These are phyloP conservation scores for Auriscalpium microsporum DNA, from an alignment of 768 basidiomycete genomes.

Conservation along the genomic window DNA sequence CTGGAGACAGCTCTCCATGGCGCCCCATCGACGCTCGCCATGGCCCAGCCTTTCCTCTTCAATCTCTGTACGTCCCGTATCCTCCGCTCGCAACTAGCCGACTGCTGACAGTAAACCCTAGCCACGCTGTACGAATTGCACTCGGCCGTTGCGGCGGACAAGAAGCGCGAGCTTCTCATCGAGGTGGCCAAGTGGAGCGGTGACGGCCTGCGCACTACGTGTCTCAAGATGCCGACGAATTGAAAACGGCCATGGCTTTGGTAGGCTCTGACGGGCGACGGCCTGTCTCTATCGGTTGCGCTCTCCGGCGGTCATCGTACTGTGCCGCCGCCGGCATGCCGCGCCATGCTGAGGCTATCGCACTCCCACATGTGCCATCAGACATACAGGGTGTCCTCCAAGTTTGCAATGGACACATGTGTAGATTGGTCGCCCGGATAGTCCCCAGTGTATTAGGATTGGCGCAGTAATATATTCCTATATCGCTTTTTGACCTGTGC, in stretches of 20 bases:
- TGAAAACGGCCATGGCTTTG: background rate
- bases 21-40: conserved; percentile 63
- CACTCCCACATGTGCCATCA: no score
- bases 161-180: conserved; percentile 64
- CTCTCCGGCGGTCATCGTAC: no score
- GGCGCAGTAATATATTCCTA: no score
- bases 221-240: conserved; percentile 65
- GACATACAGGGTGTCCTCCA: no score
- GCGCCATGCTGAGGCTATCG: no score
- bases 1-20: conserved; percentile 53
- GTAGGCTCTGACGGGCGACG: no score
- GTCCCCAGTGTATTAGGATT: no score
- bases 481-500: no score
- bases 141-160: conserved; percentile 61
- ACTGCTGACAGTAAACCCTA: conserved; percentile 19
- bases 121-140: conserved; percentile 81
- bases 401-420: no score
- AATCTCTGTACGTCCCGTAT: conserved; percentile 55
- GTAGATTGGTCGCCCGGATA: no score
- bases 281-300: no score
- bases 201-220: conserved; percentile 68
- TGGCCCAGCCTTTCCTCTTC: conserved; percentile 78
- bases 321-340: no score
- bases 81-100: background rate
- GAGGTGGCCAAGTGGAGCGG: conserved; percentile 84